These are phyloP conservation scores for Candolleomyces eurysporus DNA, from an alignment of 768 basidiomycete genomes.

Conservation along the genomic window DNA sequence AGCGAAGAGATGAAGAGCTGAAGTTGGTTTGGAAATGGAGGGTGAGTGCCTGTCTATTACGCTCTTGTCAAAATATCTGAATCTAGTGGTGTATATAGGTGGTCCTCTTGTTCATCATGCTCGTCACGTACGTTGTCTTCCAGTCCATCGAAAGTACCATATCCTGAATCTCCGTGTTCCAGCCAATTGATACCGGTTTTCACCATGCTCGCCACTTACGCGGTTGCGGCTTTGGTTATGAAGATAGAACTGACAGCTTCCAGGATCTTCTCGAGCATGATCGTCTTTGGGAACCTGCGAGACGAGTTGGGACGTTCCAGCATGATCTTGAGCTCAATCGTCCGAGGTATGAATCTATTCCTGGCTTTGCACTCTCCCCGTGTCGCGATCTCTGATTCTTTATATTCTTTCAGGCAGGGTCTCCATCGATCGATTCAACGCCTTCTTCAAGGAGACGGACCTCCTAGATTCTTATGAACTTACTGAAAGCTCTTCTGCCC, in stretches of 20 bases:
- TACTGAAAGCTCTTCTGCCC: background rate
- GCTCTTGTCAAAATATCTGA: background rate
- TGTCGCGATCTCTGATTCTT: no score
- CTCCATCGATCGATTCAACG: constrained; percentile 51
- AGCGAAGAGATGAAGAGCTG: constrained; percentile 65
- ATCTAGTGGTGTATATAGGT: background rate
- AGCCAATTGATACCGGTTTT: constrained; percentile 48
- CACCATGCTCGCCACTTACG: constrained; percentile 67
- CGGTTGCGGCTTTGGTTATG: constrained; percentile 46
- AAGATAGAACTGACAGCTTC: constrained; percentile 25
- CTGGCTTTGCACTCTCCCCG: no score
- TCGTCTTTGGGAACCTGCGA: constrained; percentile 60
- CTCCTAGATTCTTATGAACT: constrained; percentile 30
- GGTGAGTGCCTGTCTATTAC: constrained; percentile 9
- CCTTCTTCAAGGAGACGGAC: constrained; percentile 28
- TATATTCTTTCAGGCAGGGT: constrained; percentile 44
- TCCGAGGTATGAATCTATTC: constrained; percentile 1
- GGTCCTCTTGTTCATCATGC: constrained; percentile 40
- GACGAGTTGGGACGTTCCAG: constrained; percentile 26
- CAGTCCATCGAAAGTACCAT: background rate
- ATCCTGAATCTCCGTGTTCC: constrained; percentile 34
- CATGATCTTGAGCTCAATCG: constrained; percentile 13
- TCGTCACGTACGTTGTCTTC: constrained; percentile 40
- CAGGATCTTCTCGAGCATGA: constrained; percentile 45
- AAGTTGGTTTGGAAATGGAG: constrained; percentile 49